These are phyloP conservation scores for Phytopythium litorale DNA, from an alignment of 352 stramenopile species.

Conservation along the genomic window DNA sequence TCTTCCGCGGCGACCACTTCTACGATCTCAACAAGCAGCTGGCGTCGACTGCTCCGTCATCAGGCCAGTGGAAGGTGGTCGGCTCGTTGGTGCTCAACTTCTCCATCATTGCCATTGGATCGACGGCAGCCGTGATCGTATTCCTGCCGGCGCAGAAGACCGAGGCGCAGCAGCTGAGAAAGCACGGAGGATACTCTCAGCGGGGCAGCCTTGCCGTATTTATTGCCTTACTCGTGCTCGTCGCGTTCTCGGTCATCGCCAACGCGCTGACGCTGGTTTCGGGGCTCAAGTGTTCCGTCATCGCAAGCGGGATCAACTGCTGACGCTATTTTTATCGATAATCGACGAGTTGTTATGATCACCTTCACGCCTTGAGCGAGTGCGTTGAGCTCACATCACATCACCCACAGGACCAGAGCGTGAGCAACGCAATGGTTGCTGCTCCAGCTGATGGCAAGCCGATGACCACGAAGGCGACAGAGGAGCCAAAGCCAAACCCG, in stretches of 20 bases:
- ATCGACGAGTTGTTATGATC: background rate
- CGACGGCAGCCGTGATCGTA: constrained; percentile 17
- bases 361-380: background rate
- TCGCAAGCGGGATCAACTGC: constrained; percentile 32
- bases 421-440: background rate
- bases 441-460: background rate
- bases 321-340: constrained; percentile 5
- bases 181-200: constrained; percentile 56
- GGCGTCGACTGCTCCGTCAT: constrained; percentile 13
- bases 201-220: constrained; percentile 33
- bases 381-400: background rate
- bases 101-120: constrained; percentile 29
- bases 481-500: background rate
- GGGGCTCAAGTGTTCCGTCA: constrained; percentile 18
- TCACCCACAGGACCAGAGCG: background rate
- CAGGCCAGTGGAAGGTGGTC: constrained; percentile 25
- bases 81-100: constrained; percentile 33
- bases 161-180: constrained; percentile 51
- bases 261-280: constrained; percentile 39
- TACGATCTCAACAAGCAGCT: constrained; percentile 21
- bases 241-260: constrained; percentile 38
- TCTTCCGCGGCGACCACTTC: constrained; percentile 34
- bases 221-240: constrained; percentile 21
- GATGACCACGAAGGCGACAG: background rate
- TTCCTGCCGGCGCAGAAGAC: constrained; percentile 51